Evolutionary conservation across 495 filamentous ascomycete genomes (phyloP), one percentile per base, ranked within the genome.

Genomic region (Amphirosellinia nigrospora): DNA sequence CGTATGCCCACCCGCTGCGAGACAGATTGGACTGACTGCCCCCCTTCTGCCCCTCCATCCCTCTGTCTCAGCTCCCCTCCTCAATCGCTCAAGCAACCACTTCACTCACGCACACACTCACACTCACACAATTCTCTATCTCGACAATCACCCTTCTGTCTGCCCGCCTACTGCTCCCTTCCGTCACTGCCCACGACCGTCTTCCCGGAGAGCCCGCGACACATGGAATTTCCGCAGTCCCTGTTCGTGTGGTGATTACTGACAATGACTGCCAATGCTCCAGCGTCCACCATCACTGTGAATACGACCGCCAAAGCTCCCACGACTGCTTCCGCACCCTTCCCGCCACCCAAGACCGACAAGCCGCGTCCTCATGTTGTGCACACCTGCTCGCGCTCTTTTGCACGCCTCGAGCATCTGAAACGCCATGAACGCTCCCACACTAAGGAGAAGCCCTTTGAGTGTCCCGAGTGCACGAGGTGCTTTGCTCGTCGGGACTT

Each of bases 401-500:
- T 99, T 78, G 96, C 96, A 66, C 89, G 96, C 68, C 82, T 99
- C 73, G 96, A 99, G 82, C 96, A 99, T 82, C 83, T 99, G 70
- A 99, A 99, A 83, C 92, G 96, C 55, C 96, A 99, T 81, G 96
- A 99, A 85, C 90, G 96, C 52, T 98, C 96, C 23, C 96, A 99
- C 75, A 99, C 96, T 13, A 99, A 99, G 78, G 96, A 99, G 79
- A 99, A 99, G 84, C 96, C 96, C 2, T 99, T 99, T 77, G 95
- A 97, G 78, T 99, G 96, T 72, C 94, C 95, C 30, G 94, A 98
- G 79, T 99, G 96, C 78, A 86, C 93, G 26, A 84, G 96, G 77
- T 98, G 96, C 85, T 99, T 99, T 83, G 96, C 96, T 38, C 89
- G 96, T 41, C 88, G 96, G 68, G 96, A 99, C 79, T 81, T 99